phyloP scores from a whole-genome alignment of 768 basidiomycete species.

The Gyrodon lividus region DNA sequence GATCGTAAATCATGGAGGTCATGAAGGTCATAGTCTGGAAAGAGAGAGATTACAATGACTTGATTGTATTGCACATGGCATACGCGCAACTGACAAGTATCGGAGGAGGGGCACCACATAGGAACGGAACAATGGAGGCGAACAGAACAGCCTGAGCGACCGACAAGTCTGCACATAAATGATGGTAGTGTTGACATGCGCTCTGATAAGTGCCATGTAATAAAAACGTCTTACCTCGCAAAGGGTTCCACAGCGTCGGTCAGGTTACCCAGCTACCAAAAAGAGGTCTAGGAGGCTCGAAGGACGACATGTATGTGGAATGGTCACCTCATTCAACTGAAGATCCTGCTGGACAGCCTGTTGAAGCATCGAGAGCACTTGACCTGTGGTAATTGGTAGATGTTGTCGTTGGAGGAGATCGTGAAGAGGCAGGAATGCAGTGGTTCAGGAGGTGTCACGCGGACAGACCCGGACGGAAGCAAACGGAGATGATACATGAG shows the following conservation, averaged over 20 bases:
- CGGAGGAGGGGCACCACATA: conserved; percentile 59
- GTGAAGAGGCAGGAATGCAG: conserved; percentile 5
- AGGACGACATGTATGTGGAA: neutral
- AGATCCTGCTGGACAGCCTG: conserved; percentile 22
- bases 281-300: conserved; percentile 2
- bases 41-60: neutral
- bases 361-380: conserved; percentile 1
- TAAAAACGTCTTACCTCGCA: conserved; percentile 45
- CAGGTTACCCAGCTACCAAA: conserved; percentile 46
- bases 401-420: conserved; percentile 11
- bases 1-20: conserved; percentile 67
- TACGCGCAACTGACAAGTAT: conserved; percentile 47
- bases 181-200: conserved; percentile 1
- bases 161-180: conserved; percentile 40
- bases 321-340: conserved; percentile 38
- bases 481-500: too few species aligned
- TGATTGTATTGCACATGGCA: neutral
- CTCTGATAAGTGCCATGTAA: neutral
- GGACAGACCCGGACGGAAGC: conserved; percentile 17
- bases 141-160: conserved; percentile 47
- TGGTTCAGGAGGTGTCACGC: conserved; percentile 6
- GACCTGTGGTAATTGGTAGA: conserved; percentile 30
- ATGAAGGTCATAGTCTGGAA: conserved; percentile 61
- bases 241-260: conserved; percentile 61
- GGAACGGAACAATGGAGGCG: conserved; percentile 66